Evolutionary conservation across 345 rosid genomes (phyloP), one percentile per base, ranked within the genome.

Genomic region (Rhizophora mangle): DNA sequence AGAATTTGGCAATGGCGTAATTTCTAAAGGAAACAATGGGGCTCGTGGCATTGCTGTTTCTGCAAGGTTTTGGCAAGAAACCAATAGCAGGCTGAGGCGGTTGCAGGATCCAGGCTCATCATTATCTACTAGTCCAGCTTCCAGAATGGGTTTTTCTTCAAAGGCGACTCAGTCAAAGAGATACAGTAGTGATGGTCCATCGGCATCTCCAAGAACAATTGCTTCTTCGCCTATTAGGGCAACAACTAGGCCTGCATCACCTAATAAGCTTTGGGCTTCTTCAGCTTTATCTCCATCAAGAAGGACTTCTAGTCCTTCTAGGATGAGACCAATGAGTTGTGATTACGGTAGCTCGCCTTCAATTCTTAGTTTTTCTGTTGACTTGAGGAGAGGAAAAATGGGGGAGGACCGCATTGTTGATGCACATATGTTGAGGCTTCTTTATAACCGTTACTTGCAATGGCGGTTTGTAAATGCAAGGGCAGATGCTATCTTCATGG

Each of bases 31-130:
- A 37, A 88, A 77, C 72, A 76, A 58, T 68, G 85, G 69, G 64
- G 73, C 82, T 30, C 84, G 82, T 62, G 85, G 87, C 36, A 77
- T 72, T 55, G 69, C 47, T 54, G 78, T 81, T 64, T 94, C 96
- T 49, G 88, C 95, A 3, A 89, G 85, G 81, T 94, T 94, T 79
- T 94, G 98, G 97, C 98, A 87, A 75, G 97, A 94, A 79, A 89
- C 97, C 51, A 91, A 94, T 74, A 88, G 84, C 78, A 85, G 95
- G 78, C 75, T 94, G 81, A 87, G 98, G 76, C 77, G 97, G 72
- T 77, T 91, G 65, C 97, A 89, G 76, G 98, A 91, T 81, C 95
- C 93, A 0, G 86, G 93, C 27, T 88, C 95, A 4, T 93, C 92
- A 21, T 73, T 86, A 64, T 87, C 80, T 26, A 60, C 83, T 22